Evolutionary conservation across 495 filamentous ascomycete species (phyloP).

Genomic region (Xylaria sp.): DNA sequence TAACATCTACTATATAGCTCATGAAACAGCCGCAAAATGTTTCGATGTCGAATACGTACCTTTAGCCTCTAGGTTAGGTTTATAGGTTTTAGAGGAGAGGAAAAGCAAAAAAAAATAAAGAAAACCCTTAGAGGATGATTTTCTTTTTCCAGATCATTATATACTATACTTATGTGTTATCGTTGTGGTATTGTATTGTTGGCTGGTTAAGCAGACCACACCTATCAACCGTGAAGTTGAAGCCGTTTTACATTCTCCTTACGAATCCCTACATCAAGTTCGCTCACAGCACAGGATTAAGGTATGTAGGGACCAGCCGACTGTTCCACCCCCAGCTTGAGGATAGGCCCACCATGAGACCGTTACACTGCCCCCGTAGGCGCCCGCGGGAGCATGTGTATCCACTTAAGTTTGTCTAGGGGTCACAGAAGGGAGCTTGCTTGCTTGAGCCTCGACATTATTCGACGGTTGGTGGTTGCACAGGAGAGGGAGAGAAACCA

Average conservation of each 20-base stretch:
- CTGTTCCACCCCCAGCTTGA: background rate
- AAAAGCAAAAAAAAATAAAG: background rate
- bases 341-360: background rate
- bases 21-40: background rate
- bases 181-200: background rate
- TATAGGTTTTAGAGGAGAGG: background rate
- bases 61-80: background rate
- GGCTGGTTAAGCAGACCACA: background rate
- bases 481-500: background rate
- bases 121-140: background rate
- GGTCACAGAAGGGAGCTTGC: conserved; percentile 7
- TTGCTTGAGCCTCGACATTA: background rate
- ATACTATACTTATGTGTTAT: background rate
- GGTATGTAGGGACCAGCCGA: background rate
- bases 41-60: background rate
- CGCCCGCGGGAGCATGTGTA: background rate
- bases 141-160: too few species aligned
- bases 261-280: background rate
- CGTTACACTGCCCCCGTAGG: conserved; percentile 20
- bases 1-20: background rate
- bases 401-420: conserved; percentile 15
- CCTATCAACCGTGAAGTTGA: background rate
- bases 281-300: too few species aligned
- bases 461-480: background rate
- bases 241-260: background rate